Base-by-base conservation (phyloP, 2,329 filamentous ascomycete species). In the Drechmeria coniospora region DNA sequence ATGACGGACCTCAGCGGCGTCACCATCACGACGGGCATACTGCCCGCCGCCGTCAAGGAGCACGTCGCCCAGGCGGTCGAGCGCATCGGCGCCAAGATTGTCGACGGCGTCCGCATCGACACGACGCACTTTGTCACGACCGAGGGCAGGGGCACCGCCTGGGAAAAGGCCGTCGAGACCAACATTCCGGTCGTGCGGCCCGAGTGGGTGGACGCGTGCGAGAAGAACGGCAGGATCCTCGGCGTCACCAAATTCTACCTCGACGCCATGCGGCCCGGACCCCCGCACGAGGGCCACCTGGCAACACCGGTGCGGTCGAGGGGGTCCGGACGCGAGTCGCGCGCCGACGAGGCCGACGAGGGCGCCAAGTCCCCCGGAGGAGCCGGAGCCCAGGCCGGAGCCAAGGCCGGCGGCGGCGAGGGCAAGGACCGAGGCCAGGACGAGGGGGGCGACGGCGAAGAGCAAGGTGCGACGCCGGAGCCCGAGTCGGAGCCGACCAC, bases 41-140 rank as follows among this genome's bases (percentile, higher is more conserved):
- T 98, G 53, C 80, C 86, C 2, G 63, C 69, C 6, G 61, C 74
- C 29, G 61, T 77, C 30, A 74, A 73, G 47, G 82, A 92, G 39
- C 74, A 67, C 35, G 66, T 98, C 13, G 64, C 68, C 25, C 65
- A 65, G 25, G 82, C 86, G 2, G 71, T 94, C 20, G 76, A 90
- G 45, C 69, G 83, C 40, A 92, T 98, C 42, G 90, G 90, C 26
- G 90, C 83, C 35, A 93, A 90, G 62, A 64, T 95, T 37, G 79
- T 83, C 32, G 87, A 94, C 42, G 70, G 70, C 9, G 84, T 95
- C 28, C 72, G 87, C 44, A 95, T 98, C 47, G 90, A 98, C 51
- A 98, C 90, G 1, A 98, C 90, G 11, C 90, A 98, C 56, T 98
- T 98, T 50, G 83, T 98, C 33, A 95, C 87, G 37, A 92, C 83